Base-by-base conservation (phyloP, 768 basidiomycete genomes). In the Neoboletus magnificus region DNA sequence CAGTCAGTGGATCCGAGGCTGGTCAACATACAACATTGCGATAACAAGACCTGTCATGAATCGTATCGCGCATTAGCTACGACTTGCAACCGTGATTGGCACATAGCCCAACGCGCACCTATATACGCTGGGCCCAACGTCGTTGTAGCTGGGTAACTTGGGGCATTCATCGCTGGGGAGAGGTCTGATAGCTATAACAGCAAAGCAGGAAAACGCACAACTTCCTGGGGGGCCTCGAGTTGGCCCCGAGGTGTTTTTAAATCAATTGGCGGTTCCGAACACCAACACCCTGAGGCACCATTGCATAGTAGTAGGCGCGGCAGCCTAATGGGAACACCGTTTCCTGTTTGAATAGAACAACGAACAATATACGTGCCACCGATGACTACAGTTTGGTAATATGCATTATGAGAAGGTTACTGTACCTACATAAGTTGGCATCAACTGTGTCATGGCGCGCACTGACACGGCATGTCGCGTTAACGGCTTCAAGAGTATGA, bases 91-190 rank as follows among this genome's bases (percentile, higher is more conserved):
- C 7, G 8, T 18, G 4, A 4, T n/a, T 22, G 5, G 32, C 30
- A 18, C 18, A 32, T 32, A 29, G 18, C 7, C 18, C 9, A 41
- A 33, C 1, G 41, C 59, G n/a, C 27, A 58, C 59, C 59, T 36
- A 60, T 48, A 35, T 50, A 58, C 1, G 22, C 56, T 13, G 56
- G 51, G 5, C 48, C 57, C 48, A 37, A 43, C 22, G 33, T 22
- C 27, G 32, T 35, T 33, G 51, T 33, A 5, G 8, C 1, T 9
- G 46, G n/a, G 41, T 49, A 56, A n/a, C n/a, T 56, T 11, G 54
- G 13, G 30, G 5, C 20, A 16, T 41, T 22, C 56, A 57, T 35
- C 41, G 9, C 35, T 20, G 46, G 22, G 6, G 9, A 5, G 32
- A 32, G 15, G 13, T 16, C 23, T 27, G 25, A 23, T 16, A 32